phyloP scores from a whole-genome alignment of 2,329 filamentous ascomycete species.

The Colletotrichum phormii region DNA sequence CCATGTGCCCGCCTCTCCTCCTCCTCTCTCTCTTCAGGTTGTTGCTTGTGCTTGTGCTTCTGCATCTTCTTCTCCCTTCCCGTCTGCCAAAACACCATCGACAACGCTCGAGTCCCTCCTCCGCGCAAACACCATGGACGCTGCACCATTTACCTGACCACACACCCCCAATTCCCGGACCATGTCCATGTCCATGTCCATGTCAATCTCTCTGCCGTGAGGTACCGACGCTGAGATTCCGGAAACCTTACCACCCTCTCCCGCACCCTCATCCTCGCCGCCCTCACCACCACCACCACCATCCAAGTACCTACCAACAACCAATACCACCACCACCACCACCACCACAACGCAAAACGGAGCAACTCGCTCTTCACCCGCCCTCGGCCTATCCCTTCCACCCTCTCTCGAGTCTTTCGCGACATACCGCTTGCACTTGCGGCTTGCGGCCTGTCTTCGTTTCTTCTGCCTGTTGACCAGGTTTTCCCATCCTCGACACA shows the following conservation, averaged over 20 bases:
- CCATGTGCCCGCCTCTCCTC: constrained; percentile 4
- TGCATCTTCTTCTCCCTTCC: not conserved
- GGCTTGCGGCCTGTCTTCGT: constrained; percentile 16
- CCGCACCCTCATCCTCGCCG: not conserved
- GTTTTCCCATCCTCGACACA: constrained; percentile 23
- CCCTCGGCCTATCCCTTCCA: not conserved
- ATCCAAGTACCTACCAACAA: no score
- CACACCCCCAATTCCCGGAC: constrained; percentile 8
- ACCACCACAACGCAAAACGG: not conserved
- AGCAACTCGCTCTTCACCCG: not conserved
- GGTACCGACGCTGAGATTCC: not conserved
- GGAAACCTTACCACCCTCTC: not conserved
- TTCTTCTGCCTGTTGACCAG: constrained; percentile 37
- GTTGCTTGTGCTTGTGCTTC: constrained; percentile 1
- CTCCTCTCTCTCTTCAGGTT: not conserved
- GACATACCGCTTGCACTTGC: no score
- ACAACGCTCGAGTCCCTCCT: constrained; percentile 16
- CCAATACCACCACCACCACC: not conserved
- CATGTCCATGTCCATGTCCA: constrained; percentile 21
- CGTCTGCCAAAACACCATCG: constrained; percentile 1
- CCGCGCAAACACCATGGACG: constrained; percentile 14
- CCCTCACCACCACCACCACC: not conserved
- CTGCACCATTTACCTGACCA: constrained; percentile 7
- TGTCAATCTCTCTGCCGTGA: constrained; percentile 8
- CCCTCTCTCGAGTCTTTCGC: not conserved